Conservation (phyloP, 2,329 filamentous ascomycete species). For the Microcera coccophila region DNA sequence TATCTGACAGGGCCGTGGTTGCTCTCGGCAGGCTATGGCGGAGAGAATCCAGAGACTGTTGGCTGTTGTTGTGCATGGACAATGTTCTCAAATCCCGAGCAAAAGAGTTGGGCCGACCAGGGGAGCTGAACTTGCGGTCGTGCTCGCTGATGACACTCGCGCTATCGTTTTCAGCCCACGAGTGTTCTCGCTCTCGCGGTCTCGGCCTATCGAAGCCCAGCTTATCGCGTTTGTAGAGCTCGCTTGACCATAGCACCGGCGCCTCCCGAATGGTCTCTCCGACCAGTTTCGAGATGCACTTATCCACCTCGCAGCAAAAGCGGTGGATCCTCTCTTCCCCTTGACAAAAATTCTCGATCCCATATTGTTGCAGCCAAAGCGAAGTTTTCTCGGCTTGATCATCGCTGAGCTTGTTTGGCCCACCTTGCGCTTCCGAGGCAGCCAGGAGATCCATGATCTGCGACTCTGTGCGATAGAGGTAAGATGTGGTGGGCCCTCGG, state of each 20-base stretch:
- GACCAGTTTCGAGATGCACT: conserved; percentile 78
- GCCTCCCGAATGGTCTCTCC: conserved; percentile 80
- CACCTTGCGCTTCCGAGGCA: conserved; percentile 76
- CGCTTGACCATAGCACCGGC: conserved; percentile 87
- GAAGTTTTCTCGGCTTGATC: conserved; percentile 84
- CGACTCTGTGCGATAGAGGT: conserved; percentile 75
- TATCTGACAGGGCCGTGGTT: conserved; percentile 57
- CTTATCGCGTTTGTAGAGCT: conserved; percentile 78
- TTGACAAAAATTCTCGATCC: conserved; percentile 88
- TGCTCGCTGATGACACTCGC: conserved; percentile 54
- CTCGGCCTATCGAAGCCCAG: conserved; percentile 51
- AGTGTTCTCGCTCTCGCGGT: conserved; percentile 44
- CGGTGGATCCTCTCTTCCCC: conserved; percentile 94
- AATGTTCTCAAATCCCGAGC: conserved; percentile 55
- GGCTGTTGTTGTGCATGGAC: conserved; percentile 60
- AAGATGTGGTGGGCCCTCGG: conserved; percentile 50
- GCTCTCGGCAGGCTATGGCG: conserved; percentile 58
- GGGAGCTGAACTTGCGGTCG: conserved; percentile 45
- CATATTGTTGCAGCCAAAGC: conserved; percentile 75
- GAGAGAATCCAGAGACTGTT: conserved; percentile 66
- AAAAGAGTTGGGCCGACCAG: conserved; percentile 48
- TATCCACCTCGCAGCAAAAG: conserved; percentile 86
- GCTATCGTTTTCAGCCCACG: conserved; percentile 47
- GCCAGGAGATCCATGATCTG: conserved; percentile 86
- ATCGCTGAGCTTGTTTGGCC: conserved; percentile 92